Evolutionary conservation across 176 grass and related monocot genomes (phyloP), one percentile per base, ranked within the genome.

Genomic region (Thalia dealbata): DNA sequence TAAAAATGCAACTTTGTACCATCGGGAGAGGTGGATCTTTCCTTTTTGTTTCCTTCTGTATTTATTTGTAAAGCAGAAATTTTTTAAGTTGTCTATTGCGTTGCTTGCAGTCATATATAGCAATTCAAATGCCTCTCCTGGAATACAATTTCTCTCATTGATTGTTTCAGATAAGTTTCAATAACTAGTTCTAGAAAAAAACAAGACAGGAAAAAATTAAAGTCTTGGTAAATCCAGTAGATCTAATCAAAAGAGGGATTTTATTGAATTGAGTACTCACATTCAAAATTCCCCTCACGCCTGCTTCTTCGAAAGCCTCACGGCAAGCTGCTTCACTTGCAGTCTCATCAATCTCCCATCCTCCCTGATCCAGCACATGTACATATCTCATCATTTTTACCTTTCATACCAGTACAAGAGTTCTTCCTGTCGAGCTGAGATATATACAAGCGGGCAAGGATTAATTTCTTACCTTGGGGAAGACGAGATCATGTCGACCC

Each of bases 301-400:
- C 91, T 42, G 91, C 91, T 85, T 96, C 91, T 82, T 96, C 91
- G 83, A 91, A 50, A 69, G 81, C 83, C 81, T 96, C 91, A 19
- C 91, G 86, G 44, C 73, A 81, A 5, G 91, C 91, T 60, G 91
- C 91, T 81, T 96, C 70, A 71, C 83, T 73, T 2, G 91, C 82
- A 75, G 84, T 89, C 73, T 96, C 91, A 81, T 96, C 91, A 65
- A 84, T 80, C 78, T 96, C 91, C 88, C 91, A 96, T 43, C 91
- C 91, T 10, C 91, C 91, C 91, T 96, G 69, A 25, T 15, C 66
- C 58, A 3, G 26, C 66, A 35, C 52, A 79, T 29, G 32, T n/a
- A n/a, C n/a, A n/a, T 38, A 55, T 3, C 1, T 15, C 28, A 46
- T 13, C n/a, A n/a, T n/a, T n/a, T n/a, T 21, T 25, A 45, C 18